phyloP scores from a whole-genome alignment of 306 rosid genomes.

The Dalbergia oliveri region DNA sequence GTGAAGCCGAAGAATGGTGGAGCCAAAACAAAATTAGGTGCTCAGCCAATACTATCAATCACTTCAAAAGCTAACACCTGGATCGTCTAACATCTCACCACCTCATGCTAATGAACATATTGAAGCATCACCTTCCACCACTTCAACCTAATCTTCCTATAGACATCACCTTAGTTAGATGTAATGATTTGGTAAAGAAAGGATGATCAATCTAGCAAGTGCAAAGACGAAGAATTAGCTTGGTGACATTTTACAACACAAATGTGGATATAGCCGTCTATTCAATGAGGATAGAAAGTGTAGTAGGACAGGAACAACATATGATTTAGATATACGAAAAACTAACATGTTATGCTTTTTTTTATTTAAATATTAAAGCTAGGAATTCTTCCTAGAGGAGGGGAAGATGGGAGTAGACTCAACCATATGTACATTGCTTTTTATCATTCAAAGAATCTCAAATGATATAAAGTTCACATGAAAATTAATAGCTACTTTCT shows the following conservation, averaged over 20 bases:
- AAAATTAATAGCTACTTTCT: not conserved
- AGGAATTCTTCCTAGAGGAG: too few relatives aligned
- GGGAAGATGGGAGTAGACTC: too few relatives aligned
- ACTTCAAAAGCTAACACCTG: conserved; percentile 34
- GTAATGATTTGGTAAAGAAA: conserved; percentile 41
- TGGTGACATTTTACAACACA: conserved; percentile 2
- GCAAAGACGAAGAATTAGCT: not conserved
- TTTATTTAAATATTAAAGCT: too few relatives aligned
- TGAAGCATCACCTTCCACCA: conserved; percentile 45
- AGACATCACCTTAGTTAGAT: conserved; percentile 46
- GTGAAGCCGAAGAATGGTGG: conserved; percentile 95
- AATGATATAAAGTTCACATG: not conserved
- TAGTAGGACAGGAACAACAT: not conserved
- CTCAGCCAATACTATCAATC: conserved; percentile 61
- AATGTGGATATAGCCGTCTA: conserved; percentile 20
- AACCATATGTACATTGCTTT: not conserved
- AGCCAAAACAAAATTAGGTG: conserved; percentile 67
- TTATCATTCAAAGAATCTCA: not conserved
- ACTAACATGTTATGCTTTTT: too few relatives aligned
- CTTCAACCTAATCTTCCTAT: not conserved
- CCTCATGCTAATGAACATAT: conserved; percentile 50
- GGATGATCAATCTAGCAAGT: conserved; percentile 24
- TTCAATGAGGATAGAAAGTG: conserved; percentile 17
- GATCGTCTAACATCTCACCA: conserved; percentile 36
- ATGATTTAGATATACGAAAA: too few relatives aligned